Conservation (phyloP, 2,329 filamentous ascomycete genomes). For the Colletotrichum incanum region DNA sequence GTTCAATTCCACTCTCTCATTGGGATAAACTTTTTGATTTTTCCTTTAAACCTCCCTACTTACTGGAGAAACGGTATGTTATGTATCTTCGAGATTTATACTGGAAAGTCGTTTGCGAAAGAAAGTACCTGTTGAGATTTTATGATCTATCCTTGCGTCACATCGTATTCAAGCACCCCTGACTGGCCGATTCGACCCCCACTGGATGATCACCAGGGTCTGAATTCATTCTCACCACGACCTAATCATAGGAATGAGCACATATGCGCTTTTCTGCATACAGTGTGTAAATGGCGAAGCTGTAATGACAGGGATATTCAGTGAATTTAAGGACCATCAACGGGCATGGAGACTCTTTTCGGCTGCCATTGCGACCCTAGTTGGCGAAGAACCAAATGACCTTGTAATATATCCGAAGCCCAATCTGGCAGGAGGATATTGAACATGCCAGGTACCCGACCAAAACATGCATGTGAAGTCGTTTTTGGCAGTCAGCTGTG, state of each 20-base stretch:
- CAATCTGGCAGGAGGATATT: slow-evolving; percentile 12
- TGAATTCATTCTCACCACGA: neutral
- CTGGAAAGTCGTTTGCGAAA: too few species aligned
- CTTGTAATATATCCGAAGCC: neutral
- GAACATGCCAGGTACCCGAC: neutral
- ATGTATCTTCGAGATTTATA: too few species aligned
- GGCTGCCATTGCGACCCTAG: neutral
- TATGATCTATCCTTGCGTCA: too few species aligned
- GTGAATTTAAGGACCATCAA: neutral
- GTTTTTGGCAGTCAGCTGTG: slow-evolving; percentile 1
- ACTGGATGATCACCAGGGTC: neutral
- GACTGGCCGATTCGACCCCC: too few species aligned
- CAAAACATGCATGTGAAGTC: neutral
- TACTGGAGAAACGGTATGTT: too few species aligned
- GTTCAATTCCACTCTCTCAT: neutral
- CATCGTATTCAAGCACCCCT: too few species aligned
- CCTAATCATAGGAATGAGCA: neutral
- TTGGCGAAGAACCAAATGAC: too few species aligned
- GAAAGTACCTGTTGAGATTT: too few species aligned
- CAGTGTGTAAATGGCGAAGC: slow-evolving; percentile 6
- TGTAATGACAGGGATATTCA: slow-evolving; percentile 3
- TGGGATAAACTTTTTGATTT: neutral
- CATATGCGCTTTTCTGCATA: slow-evolving; percentile 26
- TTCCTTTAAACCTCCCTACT: too few species aligned
- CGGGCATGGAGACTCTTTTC: neutral